Base-by-base conservation (phyloP, 163 green algal species). In the Scenedesmus sp. region DNA sequence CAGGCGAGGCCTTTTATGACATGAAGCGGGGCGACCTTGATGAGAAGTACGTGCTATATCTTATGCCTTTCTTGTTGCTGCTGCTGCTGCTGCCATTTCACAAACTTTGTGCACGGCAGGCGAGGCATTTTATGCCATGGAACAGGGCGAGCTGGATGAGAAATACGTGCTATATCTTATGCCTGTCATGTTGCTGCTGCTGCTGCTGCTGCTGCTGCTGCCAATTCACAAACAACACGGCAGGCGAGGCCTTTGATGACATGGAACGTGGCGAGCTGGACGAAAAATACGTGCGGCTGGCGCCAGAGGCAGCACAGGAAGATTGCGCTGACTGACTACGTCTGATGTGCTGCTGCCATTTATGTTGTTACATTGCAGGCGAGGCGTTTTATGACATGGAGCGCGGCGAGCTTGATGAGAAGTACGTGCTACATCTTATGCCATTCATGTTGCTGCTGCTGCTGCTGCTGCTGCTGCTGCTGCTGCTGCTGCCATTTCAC, bases 161-260 rank as follows among this genome's bases (percentile, higher is more conserved):
- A 98, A 98, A 90, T 99, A 99, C 91, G 9, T 74, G 18, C 88
- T n/a, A n/a, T n/a, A n/a, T n/a, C n/a, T n/a, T n/a, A n/a, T n/a
- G n/a, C n/a, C n/a, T n/a, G n/a, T n/a, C n/a, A n/a, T 13, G 70
- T 81, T 81, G 70, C 70, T 81, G 23, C 23, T 81, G 70, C 16
- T 26, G 67, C 67, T 8, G 13, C 6, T 12, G 20, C 67, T 81
- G 70, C 20, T 23, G 18, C 20, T 54, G 20, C 26, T 82, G n/a
- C 55, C 26, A 16, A 56, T 6, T 82, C 74, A 54, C 8, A 57
- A 56, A 56, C 26, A 56, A 23, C 34, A 56, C 26, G 9, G 7
- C 34, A 56, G 34, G 76, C 34, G 76, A 59, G 34, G 93, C 92
- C n/a, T 95, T 92, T n/a, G 92, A 94, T 77, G 97, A 99, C 88